These are phyloP conservation scores for Bothriochloa decipiens DNA, from an alignment of 176 grass and related monocot species.

Conservation along the genomic window DNA sequence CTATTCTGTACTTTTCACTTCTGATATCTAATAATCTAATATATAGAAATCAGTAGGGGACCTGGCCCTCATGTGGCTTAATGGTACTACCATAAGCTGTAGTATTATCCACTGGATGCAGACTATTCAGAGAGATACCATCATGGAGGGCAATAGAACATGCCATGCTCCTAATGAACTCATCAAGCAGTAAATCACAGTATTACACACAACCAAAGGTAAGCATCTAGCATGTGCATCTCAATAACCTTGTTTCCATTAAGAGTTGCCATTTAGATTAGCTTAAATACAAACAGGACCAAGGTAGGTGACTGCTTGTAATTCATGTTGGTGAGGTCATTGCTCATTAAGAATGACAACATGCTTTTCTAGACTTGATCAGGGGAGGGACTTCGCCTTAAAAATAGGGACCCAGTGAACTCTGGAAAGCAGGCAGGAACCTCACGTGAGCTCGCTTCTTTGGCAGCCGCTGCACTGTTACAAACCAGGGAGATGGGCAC, in stretches of 20 bases:
- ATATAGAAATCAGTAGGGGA: neutral
- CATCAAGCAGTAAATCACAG: neutral
- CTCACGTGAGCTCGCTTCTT: neutral
- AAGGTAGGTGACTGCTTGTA: neutral
- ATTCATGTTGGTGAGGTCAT: neutral
- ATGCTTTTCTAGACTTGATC: neutral
- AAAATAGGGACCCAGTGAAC: neutral
- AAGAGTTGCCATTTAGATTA: neutral
- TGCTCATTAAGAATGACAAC: neutral
- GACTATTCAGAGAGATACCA: slow-evolving; percentile 20
- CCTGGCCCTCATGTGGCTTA: neutral
- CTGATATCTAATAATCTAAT: neutral
- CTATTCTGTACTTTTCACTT: neutral
- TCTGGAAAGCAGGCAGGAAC: neutral
- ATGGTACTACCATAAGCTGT: neutral
- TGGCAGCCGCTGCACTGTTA: neutral
- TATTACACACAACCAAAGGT: neutral
- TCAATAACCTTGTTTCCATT: neutral
- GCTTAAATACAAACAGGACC: neutral
- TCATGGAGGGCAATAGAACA: neutral
- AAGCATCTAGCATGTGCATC: neutral
- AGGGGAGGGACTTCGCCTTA: neutral
- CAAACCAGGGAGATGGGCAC: neutral
- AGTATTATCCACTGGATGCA: neutral
- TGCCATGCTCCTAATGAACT: slow-evolving; percentile 1